Evolutionary conservation across 345 rosid species (phyloP).

Genomic region (Boechera stricta): DNA sequence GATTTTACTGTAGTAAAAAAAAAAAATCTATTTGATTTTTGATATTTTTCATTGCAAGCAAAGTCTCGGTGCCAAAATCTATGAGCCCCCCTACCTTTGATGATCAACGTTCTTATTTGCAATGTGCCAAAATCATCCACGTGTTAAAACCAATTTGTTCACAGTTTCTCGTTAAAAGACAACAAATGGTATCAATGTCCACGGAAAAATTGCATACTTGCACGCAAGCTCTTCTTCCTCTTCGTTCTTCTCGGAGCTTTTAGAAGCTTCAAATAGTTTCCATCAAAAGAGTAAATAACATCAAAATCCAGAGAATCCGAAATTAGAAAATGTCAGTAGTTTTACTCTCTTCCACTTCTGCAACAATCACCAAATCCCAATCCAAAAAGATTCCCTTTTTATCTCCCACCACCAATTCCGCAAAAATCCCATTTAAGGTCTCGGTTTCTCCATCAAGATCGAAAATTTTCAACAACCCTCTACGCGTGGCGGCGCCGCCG

Average conservation of each 20-base stretch:
- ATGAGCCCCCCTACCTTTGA: no score
- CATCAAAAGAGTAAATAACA: neutral
- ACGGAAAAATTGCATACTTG: slow-evolving; percentile 24
- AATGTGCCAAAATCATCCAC: slow-evolving; percentile 40
- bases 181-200: slow-evolving; percentile 1
- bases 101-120: neutral
- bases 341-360: slow-evolving; percentile 38
- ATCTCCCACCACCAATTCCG: slow-evolving; percentile 24
- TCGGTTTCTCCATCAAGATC: slow-evolving; percentile 24
- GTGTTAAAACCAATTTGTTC: slow-evolving; percentile 33
- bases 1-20: no score
- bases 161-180: slow-evolving; percentile 6
- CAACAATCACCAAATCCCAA: slow-evolving; percentile 36
- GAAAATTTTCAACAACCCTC: slow-evolving; percentile 29
- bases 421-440: slow-evolving; percentile 11
- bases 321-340: slow-evolving; percentile 35
- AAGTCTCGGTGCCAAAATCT: slow-evolving; percentile 2
- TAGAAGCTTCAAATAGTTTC: slow-evolving; percentile 9
- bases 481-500: slow-evolving; percentile 70
- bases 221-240: slow-evolving; percentile 43
- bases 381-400: slow-evolving; percentile 41
- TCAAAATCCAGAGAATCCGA: neutral
- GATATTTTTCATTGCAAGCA: neutral
- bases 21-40: no score
- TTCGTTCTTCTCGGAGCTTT: slow-evolving; percentile 14